Conservation (phyloP, 106 monocot genomes). For the Alisma plantagoaquatica region DNA sequence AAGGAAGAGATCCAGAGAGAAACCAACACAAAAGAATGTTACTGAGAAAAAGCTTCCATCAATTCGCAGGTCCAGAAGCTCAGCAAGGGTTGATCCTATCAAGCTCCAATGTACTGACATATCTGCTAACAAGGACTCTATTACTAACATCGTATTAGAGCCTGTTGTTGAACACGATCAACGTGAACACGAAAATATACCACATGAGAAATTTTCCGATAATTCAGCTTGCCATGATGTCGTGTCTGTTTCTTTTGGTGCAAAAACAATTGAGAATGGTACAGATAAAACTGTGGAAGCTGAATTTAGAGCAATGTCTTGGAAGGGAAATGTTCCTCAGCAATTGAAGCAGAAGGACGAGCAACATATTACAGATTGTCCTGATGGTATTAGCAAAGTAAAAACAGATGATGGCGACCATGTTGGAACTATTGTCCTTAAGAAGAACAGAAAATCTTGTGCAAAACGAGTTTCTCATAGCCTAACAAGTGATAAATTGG, state of each 20-base stretch:
- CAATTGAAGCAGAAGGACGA: too few relatives aligned
- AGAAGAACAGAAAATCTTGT: constrained; percentile 13
- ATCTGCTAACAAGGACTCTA: neutral
- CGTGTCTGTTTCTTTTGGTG: neutral
- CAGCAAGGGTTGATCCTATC: constrained; percentile 12
- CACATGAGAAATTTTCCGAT: neutral
- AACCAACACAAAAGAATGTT: constrained; percentile 15
- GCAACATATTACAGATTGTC: too few relatives aligned
- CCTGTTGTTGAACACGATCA: neutral
- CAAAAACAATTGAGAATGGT: constrained; percentile 6
- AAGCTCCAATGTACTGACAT: constrained; percentile 19
- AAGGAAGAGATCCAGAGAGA: constrained; percentile 47
- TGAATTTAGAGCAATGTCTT: too few relatives aligned
- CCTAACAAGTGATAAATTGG: neutral
- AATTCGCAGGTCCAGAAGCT: constrained; percentile 42
- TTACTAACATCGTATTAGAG: neutral
- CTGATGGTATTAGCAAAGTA: too few relatives aligned
- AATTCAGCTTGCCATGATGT: constrained; percentile 9
- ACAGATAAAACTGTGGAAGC: constrained; percentile 2
- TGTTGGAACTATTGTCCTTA: neutral
- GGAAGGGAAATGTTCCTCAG: too few relatives aligned
- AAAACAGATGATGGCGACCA: constrained; percentile 3
- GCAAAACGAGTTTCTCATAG: neutral
- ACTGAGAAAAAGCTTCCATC: constrained; percentile 23
- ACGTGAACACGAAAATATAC: constrained; percentile 1